These are phyloP conservation scores for Rauvolfia tetraphylla DNA, from an alignment of 257 asterid genomes.

Conservation along the genomic window DNA sequence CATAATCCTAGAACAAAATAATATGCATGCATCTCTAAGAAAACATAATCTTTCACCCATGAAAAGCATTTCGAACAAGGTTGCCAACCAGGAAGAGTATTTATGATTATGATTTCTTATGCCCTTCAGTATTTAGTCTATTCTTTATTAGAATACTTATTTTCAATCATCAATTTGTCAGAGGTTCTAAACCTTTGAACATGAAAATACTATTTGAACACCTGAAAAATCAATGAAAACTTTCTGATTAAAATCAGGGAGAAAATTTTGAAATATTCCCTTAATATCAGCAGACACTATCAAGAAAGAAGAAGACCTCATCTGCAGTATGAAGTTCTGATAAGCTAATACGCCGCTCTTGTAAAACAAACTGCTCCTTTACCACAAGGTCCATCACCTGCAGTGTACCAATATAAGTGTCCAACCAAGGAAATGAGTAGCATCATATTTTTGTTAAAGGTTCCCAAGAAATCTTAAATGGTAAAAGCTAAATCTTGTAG, in stretches of 20 bases:
- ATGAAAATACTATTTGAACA: background rate
- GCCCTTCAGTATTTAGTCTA: background rate
- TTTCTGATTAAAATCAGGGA: background rate
- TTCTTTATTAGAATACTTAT: background rate
- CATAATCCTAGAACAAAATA: background rate
- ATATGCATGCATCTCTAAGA: background rate
- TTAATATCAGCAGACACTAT: conserved; percentile 1
- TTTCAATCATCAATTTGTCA: background rate
- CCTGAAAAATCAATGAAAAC: background rate
- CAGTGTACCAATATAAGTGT: conserved; percentile 9
- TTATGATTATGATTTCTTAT: background rate
- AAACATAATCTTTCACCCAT: background rate
- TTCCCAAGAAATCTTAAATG: background rate
- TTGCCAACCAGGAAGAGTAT: background rate
- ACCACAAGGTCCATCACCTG: conserved; percentile 75
- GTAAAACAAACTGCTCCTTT: conserved; percentile 51
- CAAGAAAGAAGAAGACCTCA: conserved; percentile 51
- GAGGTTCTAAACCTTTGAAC: background rate
- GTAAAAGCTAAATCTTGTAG: background rate
- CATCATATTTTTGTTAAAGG: background rate
- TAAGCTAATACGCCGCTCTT: conserved; percentile 68
- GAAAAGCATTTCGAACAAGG: background rate
- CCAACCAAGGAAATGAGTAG: background rate
- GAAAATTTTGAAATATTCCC: background rate
- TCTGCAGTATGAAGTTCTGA: conserved; percentile 93